Evolutionary conservation across 2,329 filamentous ascomycete genomes (phyloP), one percentile per base, ranked within the genome.

Genomic region (Verticillium albo-atrum): DNA sequence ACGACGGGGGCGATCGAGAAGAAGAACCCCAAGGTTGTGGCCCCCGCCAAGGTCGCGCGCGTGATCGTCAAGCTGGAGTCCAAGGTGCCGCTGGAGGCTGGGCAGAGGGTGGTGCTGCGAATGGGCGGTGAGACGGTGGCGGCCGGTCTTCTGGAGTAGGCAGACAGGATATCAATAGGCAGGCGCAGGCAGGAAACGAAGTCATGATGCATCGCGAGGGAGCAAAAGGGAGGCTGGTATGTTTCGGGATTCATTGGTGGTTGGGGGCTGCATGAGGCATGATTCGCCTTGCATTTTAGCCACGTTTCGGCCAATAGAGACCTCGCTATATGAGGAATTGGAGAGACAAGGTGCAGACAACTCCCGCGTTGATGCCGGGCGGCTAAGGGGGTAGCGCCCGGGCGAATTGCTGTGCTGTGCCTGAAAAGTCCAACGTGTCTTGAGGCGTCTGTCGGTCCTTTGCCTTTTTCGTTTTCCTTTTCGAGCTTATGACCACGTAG

Each of bases 21-120:
- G 80, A 96, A 91, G 79, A 92, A 88, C 69, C 92, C 93, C 0
- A 89, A 89, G 72, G 86, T 97, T 63, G 84, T 98, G 26, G 89
- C 91, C 71, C 90, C 92, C 0, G 92, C 86, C 0, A 85, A 80
- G 56, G 87, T 97, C 57, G 93, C 92, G 5, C 83, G 91, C 61
- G 83, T 97, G 1, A 80, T 86, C 59, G 85, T 98, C 27, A 89
- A 90, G 70, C 77, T 97, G 68, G 86, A 88, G 55, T 78, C 81
- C 25, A 88, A 87, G 63, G 84, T 95, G 57, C 92, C 95, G 17
- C 73, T 98, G 54, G 95, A 97, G 73, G 82, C 83, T 17, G 91
- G 90, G 0, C 88, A 89, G 64, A 83, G 92, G 65, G 86, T 99
- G 52, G 90, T 98, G 28, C 75, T 99, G 56, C 82, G 95, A 62